A percentile compares a stretch with the other conserved stretches of the same genome.
phyloP scores from a whole-genome alignment of 345 rosid genomes.

The Eucalyptus polyanthemos region DNA sequence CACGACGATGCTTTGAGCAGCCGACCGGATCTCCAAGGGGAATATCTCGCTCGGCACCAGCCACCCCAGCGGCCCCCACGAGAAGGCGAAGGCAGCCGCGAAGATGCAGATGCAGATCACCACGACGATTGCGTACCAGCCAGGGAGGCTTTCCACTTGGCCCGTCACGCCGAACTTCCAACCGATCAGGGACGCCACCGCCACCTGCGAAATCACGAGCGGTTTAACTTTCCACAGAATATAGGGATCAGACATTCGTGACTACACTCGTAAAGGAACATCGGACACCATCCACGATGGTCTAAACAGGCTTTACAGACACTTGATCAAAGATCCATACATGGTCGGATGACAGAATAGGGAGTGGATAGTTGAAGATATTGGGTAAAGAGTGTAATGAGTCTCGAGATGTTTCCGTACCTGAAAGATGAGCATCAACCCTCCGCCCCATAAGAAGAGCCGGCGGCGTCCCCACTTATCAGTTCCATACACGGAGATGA shows the following conservation, averaged over 20 bases:
- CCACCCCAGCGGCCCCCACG: constrained; percentile 12
- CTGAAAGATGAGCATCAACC: neutral
- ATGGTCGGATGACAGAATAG: neutral
- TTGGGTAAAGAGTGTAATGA: neutral
- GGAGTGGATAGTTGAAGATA: no score
- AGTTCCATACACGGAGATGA: neutral
- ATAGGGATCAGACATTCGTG: neutral
- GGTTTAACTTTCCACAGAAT: neutral
- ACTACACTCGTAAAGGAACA: neutral
- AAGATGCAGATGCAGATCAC: constrained; percentile 1
- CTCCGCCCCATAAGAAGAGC: neutral
- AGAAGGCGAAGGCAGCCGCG: constrained; percentile 7
- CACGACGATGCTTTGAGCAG: constrained; percentile 18
- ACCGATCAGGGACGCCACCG: neutral
- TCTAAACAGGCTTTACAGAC: no score
- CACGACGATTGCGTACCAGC: neutral
- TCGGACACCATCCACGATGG: neutral
- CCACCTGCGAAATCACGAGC: neutral
- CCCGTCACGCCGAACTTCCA: neutral
- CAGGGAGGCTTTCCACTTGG: neutral
- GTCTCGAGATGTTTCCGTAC: neutral
- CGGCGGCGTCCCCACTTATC: constrained; percentile 8
- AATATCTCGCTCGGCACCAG: constrained; percentile 21
- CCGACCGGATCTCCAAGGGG: constrained; percentile 22
- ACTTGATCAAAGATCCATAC: neutral